Evolutionary conservation across 768 basidiomycete species (phyloP).

Genomic region (Mycena alexandri): DNA sequence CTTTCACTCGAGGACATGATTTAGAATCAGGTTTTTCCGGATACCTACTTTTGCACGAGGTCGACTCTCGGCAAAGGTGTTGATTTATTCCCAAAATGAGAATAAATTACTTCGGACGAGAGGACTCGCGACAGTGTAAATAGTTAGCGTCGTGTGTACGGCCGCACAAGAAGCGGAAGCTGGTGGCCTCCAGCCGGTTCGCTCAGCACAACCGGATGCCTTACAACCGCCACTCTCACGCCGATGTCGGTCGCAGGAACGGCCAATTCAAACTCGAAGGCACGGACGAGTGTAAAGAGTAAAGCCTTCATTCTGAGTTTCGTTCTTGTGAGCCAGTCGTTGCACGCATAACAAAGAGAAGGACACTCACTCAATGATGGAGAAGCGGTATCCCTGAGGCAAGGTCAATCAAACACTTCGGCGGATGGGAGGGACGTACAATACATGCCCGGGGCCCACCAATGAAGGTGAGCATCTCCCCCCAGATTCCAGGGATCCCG

Average conservation of each 20-base stretch:
- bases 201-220: neutral
- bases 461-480: conserved; percentile 55
- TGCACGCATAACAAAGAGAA: neutral
- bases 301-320: neutral
- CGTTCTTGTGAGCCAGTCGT: neutral
- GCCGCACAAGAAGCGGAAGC: neutral
- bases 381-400: conserved; percentile 38
- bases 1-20: no score
- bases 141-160: neutral
- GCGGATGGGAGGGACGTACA: neutral
- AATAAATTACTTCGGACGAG: no score
- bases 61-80: no score
- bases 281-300: neutral
- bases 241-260: neutral
- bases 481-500: conserved; percentile 55
- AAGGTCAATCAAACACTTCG: neutral
- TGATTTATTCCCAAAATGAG: no score
- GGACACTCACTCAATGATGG: conserved; percentile 20
- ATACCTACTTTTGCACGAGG: no score
- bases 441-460: conserved; percentile 61
- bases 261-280: neutral
- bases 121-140: no score
- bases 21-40: no score
- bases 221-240: neutral
- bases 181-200: neutral